These are phyloP conservation scores for Batkoa obscura DNA, from an alignment of 371 early-diverging fungal genomes.

Conservation along the genomic window DNA sequence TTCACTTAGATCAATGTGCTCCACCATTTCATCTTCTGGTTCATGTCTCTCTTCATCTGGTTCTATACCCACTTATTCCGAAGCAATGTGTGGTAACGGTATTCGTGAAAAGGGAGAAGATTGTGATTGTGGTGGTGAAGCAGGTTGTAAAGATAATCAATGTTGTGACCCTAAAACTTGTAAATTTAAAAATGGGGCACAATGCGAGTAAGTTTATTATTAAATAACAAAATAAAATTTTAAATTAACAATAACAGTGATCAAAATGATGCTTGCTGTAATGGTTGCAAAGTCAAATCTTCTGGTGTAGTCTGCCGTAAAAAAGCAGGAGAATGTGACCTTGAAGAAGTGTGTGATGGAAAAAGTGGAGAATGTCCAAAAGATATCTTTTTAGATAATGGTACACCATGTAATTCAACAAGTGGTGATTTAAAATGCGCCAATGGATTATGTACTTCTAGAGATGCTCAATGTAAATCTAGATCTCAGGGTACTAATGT, in stretches of 20 bases:
- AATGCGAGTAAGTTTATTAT: conserved; percentile 20
- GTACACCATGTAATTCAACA: conserved; percentile 27
- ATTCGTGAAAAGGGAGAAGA: conserved; percentile 78
- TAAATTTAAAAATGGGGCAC: conserved; percentile 50
- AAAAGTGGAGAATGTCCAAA: conserved; percentile 47
- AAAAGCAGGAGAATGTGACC: conserved; percentile 60
- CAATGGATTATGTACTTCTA: conserved; percentile 71
- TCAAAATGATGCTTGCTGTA: conserved; percentile 64
- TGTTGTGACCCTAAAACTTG: conserved; percentile 75
- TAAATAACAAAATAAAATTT: neutral
- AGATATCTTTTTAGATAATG: conserved; percentile 43
- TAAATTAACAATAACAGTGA: conserved; percentile 22
- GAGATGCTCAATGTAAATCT: conserved; percentile 59
- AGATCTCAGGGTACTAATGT: conserved; percentile 25
- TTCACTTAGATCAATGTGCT: conserved; percentile 49
- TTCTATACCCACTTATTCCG: conserved; percentile 19
- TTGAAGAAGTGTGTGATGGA: conserved; percentile 64
- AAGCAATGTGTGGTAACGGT: conserved; percentile 84
- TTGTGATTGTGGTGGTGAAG: conserved; percentile 73
- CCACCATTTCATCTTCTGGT: conserved; percentile 21
- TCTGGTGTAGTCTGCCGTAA: conserved; percentile 48
- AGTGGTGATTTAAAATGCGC: conserved; percentile 45
- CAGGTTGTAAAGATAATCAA: conserved; percentile 42
- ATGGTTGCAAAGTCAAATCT: conserved; percentile 42
- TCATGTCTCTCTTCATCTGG: conserved; percentile 42